phyloP scores from a whole-genome alignment of 108 stramenopile genomes.

The Craspedostauros australis region DNA sequence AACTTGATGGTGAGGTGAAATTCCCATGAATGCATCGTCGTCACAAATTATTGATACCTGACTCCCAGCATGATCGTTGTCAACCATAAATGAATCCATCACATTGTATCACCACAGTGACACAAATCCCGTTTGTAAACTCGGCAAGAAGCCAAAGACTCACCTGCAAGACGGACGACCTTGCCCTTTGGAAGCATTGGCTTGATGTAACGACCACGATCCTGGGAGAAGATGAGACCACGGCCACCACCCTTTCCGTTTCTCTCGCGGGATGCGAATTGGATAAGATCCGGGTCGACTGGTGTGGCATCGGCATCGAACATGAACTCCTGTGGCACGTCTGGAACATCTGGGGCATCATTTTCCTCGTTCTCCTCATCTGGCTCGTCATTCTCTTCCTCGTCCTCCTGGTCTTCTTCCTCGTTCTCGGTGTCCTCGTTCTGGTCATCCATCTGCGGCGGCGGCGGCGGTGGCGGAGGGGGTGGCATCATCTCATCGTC shows the following conservation, averaged over 20 bases:
- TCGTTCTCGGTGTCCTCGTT: constrained; percentile 78
- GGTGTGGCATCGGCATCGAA: constrained; percentile 92
- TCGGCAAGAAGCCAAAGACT: constrained; percentile 5
- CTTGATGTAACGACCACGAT: constrained; percentile 96
- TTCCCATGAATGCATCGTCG: too few relatives aligned
- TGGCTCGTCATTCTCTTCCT: constrained; percentile 68
- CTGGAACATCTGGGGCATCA: constrained; percentile 76
- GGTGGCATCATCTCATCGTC: constrained; percentile 77
- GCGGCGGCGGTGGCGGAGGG: constrained; percentile 91
- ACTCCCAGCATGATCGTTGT: too few relatives aligned
- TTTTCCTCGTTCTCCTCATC: constrained; percentile 65
- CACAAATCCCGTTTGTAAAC: too few relatives aligned
- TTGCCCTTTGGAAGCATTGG: constrained; percentile 96
- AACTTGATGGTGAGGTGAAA: too few relatives aligned
- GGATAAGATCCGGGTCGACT: constrained; percentile 94
- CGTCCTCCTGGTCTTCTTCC: constrained; percentile 78
- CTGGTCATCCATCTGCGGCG: constrained; percentile 79
- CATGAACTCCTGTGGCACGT: constrained; percentile 96
- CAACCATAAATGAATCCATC: too few relatives aligned
- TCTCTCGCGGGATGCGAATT: constrained; percentile 72
- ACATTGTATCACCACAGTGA: too few relatives aligned
- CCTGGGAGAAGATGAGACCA: constrained; percentile 93
- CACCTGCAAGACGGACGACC: constrained; percentile 71
- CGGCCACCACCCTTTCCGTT: constrained; percentile 92
- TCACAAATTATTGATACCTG: too few relatives aligned